phyloP scores from a whole-genome alignment of 441 rosid genomes.

The Gossypium gossypioides region DNA sequence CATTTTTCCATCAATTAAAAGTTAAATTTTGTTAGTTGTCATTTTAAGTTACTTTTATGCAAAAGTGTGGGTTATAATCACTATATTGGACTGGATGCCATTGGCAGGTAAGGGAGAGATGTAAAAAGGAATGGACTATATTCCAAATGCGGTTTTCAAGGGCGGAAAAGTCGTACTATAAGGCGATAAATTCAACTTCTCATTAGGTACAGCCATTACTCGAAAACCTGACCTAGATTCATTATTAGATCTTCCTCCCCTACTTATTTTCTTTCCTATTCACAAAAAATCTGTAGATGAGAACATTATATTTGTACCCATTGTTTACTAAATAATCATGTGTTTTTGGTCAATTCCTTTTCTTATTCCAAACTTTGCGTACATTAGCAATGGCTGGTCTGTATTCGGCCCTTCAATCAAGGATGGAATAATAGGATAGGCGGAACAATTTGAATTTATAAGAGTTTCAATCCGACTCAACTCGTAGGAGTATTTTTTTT shows the following conservation, averaged over 20 bases:
- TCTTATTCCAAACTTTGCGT: neutral
- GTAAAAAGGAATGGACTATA: conserved; percentile 77
- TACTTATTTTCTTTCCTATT: neutral
- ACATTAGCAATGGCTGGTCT: neutral
- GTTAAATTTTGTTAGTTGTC: neutral
- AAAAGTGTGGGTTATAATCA: neutral
- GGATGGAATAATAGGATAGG: neutral
- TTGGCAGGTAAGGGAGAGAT: conserved; percentile 70
- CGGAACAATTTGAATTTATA: too few relatives aligned
- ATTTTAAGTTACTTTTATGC: neutral
- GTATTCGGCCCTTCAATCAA: neutral
- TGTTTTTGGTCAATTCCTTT: neutral
- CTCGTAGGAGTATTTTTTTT: too few relatives aligned
- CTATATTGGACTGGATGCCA: conserved; percentile 13
- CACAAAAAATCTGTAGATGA: conserved; percentile 12
- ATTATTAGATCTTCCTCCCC: neutral
- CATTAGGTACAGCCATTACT: conserved; percentile 14
- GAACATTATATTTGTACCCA: conserved; percentile 14
- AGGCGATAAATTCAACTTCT: conserved; percentile 32
- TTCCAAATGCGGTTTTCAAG: conserved; percentile 51
- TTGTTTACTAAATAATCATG: neutral
- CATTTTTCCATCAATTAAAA: neutral
- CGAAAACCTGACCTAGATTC: conserved; percentile 18
- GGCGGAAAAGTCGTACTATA: conserved; percentile 57
- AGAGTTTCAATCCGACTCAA: too few relatives aligned